A percentile compares a stretch with the other conserved stretches of the same genome.
phyloP scores from a whole-genome alignment of 768 basidiomycete species.

The Gymnopilus junonius region DNA sequence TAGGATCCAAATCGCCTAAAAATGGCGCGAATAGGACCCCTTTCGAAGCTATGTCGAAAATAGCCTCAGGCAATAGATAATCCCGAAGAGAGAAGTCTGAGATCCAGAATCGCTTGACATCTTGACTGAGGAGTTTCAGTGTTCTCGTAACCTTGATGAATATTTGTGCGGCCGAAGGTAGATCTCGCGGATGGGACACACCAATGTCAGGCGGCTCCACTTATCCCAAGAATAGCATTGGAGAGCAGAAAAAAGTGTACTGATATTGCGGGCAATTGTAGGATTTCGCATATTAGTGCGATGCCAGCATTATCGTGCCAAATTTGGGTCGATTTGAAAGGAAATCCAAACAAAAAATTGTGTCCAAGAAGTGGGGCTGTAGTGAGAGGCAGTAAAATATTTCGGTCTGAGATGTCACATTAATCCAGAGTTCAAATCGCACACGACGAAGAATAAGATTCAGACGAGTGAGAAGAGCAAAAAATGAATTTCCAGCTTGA shows the following conservation, averaged over 20 bases:
- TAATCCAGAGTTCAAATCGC: no score
- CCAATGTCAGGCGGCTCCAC: background rate
- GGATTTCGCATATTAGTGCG: background rate
- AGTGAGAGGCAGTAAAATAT: no score
- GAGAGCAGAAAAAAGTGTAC: background rate
- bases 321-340: no score
- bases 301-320: no score
- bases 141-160: conserved; percentile 4
- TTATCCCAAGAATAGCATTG: background rate
- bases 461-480: background rate
- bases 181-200: background rate
- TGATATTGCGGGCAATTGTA: background rate
- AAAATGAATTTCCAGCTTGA: background rate
- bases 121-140: background rate
- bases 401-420: no score
- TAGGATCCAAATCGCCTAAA: background rate
- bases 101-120: background rate
- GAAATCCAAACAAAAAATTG: background rate
- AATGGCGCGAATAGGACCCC: background rate
- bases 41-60: conserved; percentile 1
- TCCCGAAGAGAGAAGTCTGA: background rate
- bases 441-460: background rate
- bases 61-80: background rate
- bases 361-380: no score
- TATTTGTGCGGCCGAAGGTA: background rate